Evolutionary conservation across 108 stramenopile species (phyloP).

Genomic region (Fragilaria crotonensis): DNA sequence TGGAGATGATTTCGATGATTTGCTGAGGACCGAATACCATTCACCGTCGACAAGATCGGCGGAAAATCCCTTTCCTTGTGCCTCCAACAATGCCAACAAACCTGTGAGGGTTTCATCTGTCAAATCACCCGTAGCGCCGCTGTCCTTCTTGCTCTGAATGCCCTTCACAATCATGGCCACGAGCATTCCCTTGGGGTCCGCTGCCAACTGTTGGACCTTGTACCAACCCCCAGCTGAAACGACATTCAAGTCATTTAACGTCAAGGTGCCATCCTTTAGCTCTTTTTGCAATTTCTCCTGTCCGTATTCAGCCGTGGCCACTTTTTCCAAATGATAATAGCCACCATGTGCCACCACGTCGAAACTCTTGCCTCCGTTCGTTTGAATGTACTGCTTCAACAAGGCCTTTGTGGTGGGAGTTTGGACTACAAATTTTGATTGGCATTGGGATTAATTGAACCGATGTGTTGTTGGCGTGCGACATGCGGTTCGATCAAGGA

Average conservation of each 20-base stretch:
- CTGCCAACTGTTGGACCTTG: slow-evolving; percentile 19
- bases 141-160: background rate
- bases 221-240: slow-evolving; percentile 34
- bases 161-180: slow-evolving; percentile 15
- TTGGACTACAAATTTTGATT: background rate
- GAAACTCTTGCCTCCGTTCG: background rate
- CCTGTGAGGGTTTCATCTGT: background rate
- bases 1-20: slow-evolving; percentile 22
- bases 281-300: background rate
- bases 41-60: slow-evolving; percentile 37
- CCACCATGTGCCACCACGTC: background rate
- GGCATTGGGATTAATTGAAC: background rate
- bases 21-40: slow-evolving; percentile 28
- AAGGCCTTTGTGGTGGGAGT: background rate
- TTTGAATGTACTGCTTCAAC: background rate
- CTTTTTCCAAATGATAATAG: background rate
- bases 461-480: no score
- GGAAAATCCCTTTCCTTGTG: slow-evolving; percentile 36
- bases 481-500: no score
- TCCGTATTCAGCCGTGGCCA: background rate
- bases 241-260: slow-evolving; percentile 5
- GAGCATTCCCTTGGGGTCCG: slow-evolving; percentile 26
- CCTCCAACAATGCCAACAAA: slow-evolving; percentile 17
- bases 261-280: no score
- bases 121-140: background rate